These are phyloP conservation scores for Dendrocalamus sinicus DNA, from an alignment of 176 grass and related monocot genomes.

Conservation along the genomic window DNA sequence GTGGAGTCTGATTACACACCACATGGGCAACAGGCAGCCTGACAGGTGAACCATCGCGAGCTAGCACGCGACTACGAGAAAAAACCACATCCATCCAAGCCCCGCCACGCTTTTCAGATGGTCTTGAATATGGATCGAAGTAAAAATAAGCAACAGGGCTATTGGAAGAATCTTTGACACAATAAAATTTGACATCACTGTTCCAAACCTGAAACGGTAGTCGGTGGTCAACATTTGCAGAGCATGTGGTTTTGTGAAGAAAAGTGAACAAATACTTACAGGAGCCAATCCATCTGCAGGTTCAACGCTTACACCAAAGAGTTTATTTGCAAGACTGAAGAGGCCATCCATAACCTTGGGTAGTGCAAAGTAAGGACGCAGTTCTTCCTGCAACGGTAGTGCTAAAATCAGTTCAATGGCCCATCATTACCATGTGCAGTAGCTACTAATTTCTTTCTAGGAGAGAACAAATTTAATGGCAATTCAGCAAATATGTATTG, in stretches of 20 bases:
- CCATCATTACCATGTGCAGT: not conserved
- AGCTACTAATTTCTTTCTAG: not conserved
- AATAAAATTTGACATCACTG: constrained; percentile 89
- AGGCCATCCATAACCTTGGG: constrained; percentile 97
- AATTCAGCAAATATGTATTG: not conserved
- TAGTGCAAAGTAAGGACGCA: constrained; percentile 96
- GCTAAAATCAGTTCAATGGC: constrained; percentile 22
- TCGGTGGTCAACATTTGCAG: constrained; percentile 37
- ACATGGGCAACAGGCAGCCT: constrained; percentile 94
- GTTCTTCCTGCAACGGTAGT: constrained; percentile 68
- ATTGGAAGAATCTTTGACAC: constrained; percentile 85
- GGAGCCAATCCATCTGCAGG: constrained; percentile 89
- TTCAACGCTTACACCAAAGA: constrained; percentile 85
- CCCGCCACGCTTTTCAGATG: constrained; percentile 92
- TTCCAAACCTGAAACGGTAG: constrained; percentile 76
- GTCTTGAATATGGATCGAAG: constrained; percentile 97
- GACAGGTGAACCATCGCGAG: constrained; percentile 66
- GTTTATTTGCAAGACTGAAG: constrained; percentile 84
- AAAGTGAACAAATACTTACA: constrained; percentile 58
- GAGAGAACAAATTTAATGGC: not conserved
- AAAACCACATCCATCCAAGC: constrained; percentile 99
- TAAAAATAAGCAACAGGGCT: constrained; percentile 93
- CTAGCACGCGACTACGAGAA: constrained; percentile 81
- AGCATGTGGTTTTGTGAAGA: constrained; percentile 24
- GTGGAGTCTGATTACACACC: constrained; percentile 97